A percentile compares a stretch with the other conserved stretches of the same genome.
These are phyloP conservation scores for Ruellia speciosa DNA, from an alignment of 305 asterid genomes.

Conservation along the genomic window DNA sequence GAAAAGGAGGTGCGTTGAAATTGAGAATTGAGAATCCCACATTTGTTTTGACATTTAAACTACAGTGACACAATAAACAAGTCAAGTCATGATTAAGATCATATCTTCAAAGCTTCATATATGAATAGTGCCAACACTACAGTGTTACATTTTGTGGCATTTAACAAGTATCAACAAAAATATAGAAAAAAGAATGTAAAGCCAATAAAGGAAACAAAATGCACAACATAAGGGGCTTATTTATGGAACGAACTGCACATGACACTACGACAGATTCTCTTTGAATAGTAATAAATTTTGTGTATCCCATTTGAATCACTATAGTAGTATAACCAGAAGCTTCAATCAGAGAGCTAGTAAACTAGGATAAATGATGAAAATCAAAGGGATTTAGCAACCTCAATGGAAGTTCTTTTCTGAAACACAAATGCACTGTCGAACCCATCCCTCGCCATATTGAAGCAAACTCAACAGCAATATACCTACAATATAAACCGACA, in stretches of 20 bases:
- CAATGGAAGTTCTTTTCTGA: constrained; percentile 92
- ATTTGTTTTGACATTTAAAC: too few relatives aligned
- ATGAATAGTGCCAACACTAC: background rate
- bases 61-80: background rate
- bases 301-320: background rate
- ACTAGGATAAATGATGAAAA: constrained; percentile 9
- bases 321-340: constrained; percentile 2
- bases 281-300: background rate
- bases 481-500: constrained; percentile 37
- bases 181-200: too few relatives aligned
- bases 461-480: constrained; percentile 99
- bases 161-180: too few relatives aligned
- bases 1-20: too few relatives aligned
- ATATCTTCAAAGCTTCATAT: background rate
- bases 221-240: too few relatives aligned
- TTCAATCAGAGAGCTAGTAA: constrained; percentile 17
- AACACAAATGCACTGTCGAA: constrained; percentile 65
- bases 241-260: background rate
- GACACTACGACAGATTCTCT: background rate
- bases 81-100: background rate
- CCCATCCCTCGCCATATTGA: constrained; percentile 99
- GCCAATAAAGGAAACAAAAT: too few relatives aligned
- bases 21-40: too few relatives aligned
- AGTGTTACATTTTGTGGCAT: background rate
- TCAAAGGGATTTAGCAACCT: constrained; percentile 42